Base-by-base conservation (phyloP, 2,329 filamentous ascomycete genomes). In the Gnomoniopsis sp. region DNA sequence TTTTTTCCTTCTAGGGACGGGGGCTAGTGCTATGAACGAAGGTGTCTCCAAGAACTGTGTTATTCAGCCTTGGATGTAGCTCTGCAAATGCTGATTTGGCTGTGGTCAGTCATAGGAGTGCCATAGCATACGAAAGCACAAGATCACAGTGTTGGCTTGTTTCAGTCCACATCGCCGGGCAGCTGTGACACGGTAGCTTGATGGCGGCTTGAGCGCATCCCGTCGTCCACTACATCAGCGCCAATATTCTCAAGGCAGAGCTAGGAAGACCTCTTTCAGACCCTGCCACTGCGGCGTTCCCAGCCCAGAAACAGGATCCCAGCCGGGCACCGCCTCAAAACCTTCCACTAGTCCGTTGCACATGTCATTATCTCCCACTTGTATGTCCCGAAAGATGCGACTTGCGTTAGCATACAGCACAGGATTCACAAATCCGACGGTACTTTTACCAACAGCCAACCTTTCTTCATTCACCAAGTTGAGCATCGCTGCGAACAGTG, bases 371-470 rank as follows among this genome's bases (percentile, higher is more conserved):
- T 63, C 61, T 3, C 67, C 66, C n/a, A 64, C 61, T 7, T 59
- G 61, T 6, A 68, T 58, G 30, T 69, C 46, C 23, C 46, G 46
- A 23, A 48, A 48, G 22, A 48, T 48, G 46, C 10, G n/a, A 30
- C 57, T 59, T 7, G 50, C 46, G 30, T 62, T 55, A 23, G 55
- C 63, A 48, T 72, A 71, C 15, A 71, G 54, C 3, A 63, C 63
- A 11, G 73, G 72, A 41, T 75, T 77, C 12, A 73, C 67, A 50
- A 75, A 75, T 2, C 74, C 74, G 2, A 73, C 67, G 3, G 71
- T 68, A n/a, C 67, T 51, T 64, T 74, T 74, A 15, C 69, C 68
- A 2, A 62, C 66, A 1, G 65, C 63, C 3, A 75, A 59, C 6
- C 72, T 64, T 60, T 74, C 69, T 64, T 75, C 70, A 21, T 75